Base-by-base conservation (phyloP, 352 stramenopile genomes). In the Pythium biforme region DNA sequence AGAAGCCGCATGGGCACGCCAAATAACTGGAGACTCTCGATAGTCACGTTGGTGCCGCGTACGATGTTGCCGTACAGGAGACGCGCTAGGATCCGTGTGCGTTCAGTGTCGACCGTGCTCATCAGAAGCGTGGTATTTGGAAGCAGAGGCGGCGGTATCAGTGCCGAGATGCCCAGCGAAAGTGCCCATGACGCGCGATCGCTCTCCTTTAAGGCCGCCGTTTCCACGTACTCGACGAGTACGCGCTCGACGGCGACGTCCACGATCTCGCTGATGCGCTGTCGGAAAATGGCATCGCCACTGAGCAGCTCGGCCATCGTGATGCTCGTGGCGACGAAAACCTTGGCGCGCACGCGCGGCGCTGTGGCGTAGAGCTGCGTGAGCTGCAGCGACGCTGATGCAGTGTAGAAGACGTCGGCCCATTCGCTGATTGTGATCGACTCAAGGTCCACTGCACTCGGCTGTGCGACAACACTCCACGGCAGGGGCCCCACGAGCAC, bases 171-270 rank as follows among this genome's bases (percentile, higher is more conserved):
- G 31, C 66, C 64, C 17, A 77, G 40, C 5, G 66, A 52, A 9
- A 67, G 47, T 17, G 61, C 47, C 40, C 65, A 74, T 27, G 60
- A 54, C 10, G 55, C 59, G 9, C 56, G 62, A 1, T 58, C 58
- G 4, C 26, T 49, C 19, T 62, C 67, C 15, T 54, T 27, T 12
- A 58, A 27, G 3, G 43, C 62, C 17, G 40, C 70, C 10, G 70
- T 77, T 51, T 77, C 62, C 0, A 77, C n/a, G 40, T 64, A 74
- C 49, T 74, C 70, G 23, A 77, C 14, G 5, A 61, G 19, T 11
- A 77, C 47, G 19, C 67, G 70, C 22, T 59, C 56, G 4, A 48
- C 11, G 3, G 29, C 43, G 22, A 70, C 62, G 15, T 55, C 55
- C 0, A 48, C 59, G 43, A 77, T 39, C n/a, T 72, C 62, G 20